Evolutionary conservation across 129 eudicot species (phyloP), one percentile per base, ranked within the genome.

Genomic region (Centella asiatica): DNA sequence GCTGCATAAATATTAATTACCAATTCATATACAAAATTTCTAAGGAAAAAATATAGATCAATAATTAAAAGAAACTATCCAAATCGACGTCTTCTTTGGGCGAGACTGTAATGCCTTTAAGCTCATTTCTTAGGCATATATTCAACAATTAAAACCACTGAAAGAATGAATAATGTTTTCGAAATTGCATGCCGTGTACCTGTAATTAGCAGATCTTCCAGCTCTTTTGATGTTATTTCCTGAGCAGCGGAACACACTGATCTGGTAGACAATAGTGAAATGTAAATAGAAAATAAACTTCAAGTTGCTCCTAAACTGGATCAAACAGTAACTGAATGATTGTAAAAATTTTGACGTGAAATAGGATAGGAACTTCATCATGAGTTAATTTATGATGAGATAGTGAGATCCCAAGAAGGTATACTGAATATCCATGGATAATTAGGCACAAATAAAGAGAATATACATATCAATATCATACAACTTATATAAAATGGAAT

Each of bases 201-300:
- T 45, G 70, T 48, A 33, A 81, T 71, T 57, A 73, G 76, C 50
- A 68, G 74, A 63, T 70, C 72, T 52, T 34, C 72, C 36, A 80
- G 81, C 68, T 70, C 66, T 63, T 78, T 77, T 37, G 71, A 44
- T 33, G 83, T 49, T 57, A 80, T 69, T 72, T 83, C 83, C 70
- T 78, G 76, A 64, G 67, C 88, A 26, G 53, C 79, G 11, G 85
- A 80, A 60, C 78, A 56, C 44, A 36, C 14, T 51, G 83, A 79
- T 67, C 89, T 82, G 69, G 69, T n/a, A 50, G 65, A 10, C 60
- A 56, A 62, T 65, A 25, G 19, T 57, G 45, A 28, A 68, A 24
- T n/a, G 9, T 14, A 49, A 24, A 17, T 20, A 23, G 4, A 49
- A 17, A 49, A 49, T 2, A 49, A 5, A 3, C n/a, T 23, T 26